phyloP scores from a whole-genome alignment of 306 rosid genomes.

The Corylus americana region DNA sequence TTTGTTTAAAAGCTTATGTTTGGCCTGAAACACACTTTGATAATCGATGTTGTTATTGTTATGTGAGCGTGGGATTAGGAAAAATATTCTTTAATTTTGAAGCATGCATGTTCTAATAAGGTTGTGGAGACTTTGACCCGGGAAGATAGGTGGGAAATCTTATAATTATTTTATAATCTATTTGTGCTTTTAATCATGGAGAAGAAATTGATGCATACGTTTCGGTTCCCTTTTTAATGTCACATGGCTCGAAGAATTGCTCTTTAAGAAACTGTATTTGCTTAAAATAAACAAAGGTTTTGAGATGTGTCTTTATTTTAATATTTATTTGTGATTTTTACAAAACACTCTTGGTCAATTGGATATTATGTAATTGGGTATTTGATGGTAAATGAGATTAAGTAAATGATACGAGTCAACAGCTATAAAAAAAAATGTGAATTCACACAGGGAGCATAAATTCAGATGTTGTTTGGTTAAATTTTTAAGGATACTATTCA shows the following conservation, averaged over 20 bases:
- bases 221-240: neutral
- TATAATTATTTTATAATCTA: neutral
- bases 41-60: neutral
- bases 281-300: too few species aligned
- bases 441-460: neutral
- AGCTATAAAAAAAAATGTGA: neutral
- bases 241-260: conserved; percentile 1
- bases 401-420: neutral
- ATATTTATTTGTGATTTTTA: too few species aligned
- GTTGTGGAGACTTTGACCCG: conserved; percentile 10
- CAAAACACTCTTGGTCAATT: too few species aligned
- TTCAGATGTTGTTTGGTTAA: neutral
- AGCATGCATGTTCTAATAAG: neutral
- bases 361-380: neutral
- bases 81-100: neutral
- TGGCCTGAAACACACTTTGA: neutral
- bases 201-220: neutral
- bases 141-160: neutral
- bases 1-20: too few species aligned
- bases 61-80: neutral
- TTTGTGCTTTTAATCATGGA: neutral
- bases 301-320: too few species aligned
- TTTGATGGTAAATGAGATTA: neutral
- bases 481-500: neutral
- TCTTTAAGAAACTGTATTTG: neutral